These are phyloP conservation scores for Athelia psychrophila DNA, from an alignment of 1,284 basidiomycete genomes.

Conservation along the genomic window DNA sequence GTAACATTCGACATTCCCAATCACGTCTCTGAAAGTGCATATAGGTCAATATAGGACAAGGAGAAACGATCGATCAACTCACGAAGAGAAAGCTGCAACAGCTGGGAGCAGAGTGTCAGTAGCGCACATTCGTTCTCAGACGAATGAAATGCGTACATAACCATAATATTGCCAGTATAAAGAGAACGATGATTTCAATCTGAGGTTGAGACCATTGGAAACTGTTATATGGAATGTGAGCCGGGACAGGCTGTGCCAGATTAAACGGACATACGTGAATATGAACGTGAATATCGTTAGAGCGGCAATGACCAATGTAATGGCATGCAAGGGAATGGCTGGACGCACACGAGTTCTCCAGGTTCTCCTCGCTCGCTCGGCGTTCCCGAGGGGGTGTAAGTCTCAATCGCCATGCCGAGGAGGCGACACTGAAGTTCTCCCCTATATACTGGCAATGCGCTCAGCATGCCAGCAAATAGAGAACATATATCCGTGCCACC, in stretches of 20 bases:
- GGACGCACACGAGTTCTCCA: constrained; percentile 72
- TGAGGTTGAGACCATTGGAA: constrained; percentile 67
- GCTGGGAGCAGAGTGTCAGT: constrained; percentile 34
- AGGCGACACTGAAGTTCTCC: constrained; percentile 87
- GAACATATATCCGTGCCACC: constrained; percentile 88
- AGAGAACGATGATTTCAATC: constrained; percentile 52
- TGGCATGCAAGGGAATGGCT: constrained; percentile 85
- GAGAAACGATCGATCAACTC: constrained; percentile 21
- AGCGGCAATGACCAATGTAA: too few species aligned
- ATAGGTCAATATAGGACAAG: neutral
- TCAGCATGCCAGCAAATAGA: constrained; percentile 82
- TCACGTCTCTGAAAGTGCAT: constrained; percentile 54
- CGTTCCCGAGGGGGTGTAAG: constrained; percentile 46
- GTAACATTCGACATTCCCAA: constrained; percentile 65
- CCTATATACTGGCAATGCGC: constrained; percentile 75
- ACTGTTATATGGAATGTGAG: constrained; percentile 29
- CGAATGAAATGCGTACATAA: constrained; percentile 43
- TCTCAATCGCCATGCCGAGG: constrained; percentile 77
- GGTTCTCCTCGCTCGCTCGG: constrained; percentile 44
- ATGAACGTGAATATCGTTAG: too few species aligned
- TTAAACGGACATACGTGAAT: too few species aligned
- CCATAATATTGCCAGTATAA: constrained; percentile 63
- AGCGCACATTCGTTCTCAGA: neutral
- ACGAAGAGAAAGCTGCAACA: constrained; percentile 74
- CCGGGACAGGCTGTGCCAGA: too few species aligned